Base-by-base conservation (phyloP, 768 basidiomycete genomes). In the Mrakia hoshinonis region DNA sequence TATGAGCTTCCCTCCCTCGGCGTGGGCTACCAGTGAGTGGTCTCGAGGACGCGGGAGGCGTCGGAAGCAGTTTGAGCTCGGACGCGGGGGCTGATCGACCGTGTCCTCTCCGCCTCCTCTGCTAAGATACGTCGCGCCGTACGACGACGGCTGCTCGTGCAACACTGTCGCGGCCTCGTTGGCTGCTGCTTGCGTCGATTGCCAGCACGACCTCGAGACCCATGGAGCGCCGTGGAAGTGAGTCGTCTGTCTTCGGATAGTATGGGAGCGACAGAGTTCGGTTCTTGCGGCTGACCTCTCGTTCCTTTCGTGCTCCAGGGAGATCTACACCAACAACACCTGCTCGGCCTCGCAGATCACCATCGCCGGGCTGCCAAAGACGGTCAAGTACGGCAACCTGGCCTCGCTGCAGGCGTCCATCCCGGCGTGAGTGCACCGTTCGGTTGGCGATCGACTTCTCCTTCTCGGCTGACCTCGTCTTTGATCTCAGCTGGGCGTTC, bases 121-220 rank as follows among this genome's bases (percentile, higher is more conserved):
- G 12, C 18, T 46, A 15, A 61, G 58, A 38, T 61, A 61, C 34
- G 58, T 61, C 34, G 58, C 58, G 31, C 58, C 58, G 7, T 61
- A 61, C 58, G 34, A 61, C 20, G 34, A 34, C 20, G 34, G 31
- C 34, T 61, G 58, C 31, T 34, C 58, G 9, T 61, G 58, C 34
- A 61, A n/a, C 34, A 61, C 58, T 20, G 58, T 61, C 58, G 58
- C 58, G 7, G 58, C 58, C 20, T 61, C 58, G 18, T 31, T 61
- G 13, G 58, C 58, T 61, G 58, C 58, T 38, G 58, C 58, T 20
- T 61, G 58, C 7, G 26, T 61, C 36, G 58, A 61, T 31, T 61
- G 58, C 20, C 58, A 61, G 58, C 58, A 61, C 11, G 58, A 38
- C 36, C 58, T 61, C 31, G 58, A 61, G 58, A 61, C 58, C 11